Base-by-base conservation (phyloP, 805 yeast genomes). In the Starmerella bombi region DNA sequence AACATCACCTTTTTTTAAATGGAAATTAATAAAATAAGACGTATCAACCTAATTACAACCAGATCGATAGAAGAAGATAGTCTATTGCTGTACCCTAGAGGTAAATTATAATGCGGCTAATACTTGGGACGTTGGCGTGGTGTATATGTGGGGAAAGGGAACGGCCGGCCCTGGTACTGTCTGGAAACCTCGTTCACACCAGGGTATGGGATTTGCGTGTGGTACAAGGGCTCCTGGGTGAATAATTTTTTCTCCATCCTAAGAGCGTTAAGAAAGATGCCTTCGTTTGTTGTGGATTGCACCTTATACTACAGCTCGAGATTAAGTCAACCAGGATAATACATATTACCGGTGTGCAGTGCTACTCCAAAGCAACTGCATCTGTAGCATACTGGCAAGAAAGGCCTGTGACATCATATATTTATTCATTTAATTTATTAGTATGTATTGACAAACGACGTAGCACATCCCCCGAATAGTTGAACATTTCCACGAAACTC, bases 1-100 rank as follows among this genome's bases (percentile, higher is more conserved):
- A 79, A 79, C 84, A 79, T 77, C 7, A 14, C 45, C 14, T 25
- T n/a, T 23, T n/a, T n/a, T n/a, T n/a, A n/a, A n/a, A n/a, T n/a
- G n/a, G n/a, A n/a, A n/a, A n/a, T n/a, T n/a, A n/a, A n/a, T n/a
- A n/a, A n/a, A n/a, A n/a, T n/a, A n/a, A n/a, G n/a, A n/a, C n/a
- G n/a, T n/a, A n/a, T n/a, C n/a, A n/a, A n/a, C n/a, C n/a, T n/a
- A n/a, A n/a, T n/a, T n/a, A n/a, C n/a, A n/a, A n/a, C n/a, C n/a
- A n/a, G n/a, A n/a, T 14, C 9, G 12, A 25, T 10, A 25, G 19
- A 31, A 17, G 16, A 9, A 15, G 9, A 9, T 17, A 31, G 19
- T 17, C 9, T 10, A 15, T 15, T 9, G 16, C 12, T 10, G 16
- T 9, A 12, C 34, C 15, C 15, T n/a, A 9, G n/a, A 31, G 12